Evolutionary conservation across 768 basidiomycete species (phyloP).

Genomic region (Phallus indusiatus): DNA sequence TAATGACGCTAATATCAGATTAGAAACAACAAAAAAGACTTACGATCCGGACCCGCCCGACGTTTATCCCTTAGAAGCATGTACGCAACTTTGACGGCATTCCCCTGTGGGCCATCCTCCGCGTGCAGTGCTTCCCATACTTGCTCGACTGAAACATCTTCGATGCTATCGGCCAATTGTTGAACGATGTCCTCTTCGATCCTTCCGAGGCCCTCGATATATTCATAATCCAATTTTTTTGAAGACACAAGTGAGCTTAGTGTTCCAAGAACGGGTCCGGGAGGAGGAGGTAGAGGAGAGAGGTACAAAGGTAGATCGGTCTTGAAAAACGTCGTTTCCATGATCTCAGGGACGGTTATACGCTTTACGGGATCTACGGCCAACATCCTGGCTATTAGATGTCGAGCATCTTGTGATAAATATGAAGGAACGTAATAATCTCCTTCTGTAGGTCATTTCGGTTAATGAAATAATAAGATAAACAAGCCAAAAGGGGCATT

Average conservation of each 20-base stretch:
- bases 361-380: conserved; percentile 91
- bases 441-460: conserved; percentile 47
- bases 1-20: conserved; percentile 7
- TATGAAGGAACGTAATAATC: conserved; percentile 78
- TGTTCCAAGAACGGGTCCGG: conserved; percentile 67
- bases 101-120: conserved; percentile 80
- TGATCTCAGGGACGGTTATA: conserved; percentile 90
- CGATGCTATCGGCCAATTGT: conserved; percentile 65
- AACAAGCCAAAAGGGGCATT: background rate
- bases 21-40: conserved; percentile 26
- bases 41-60: conserved; percentile 74
- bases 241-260: conserved; percentile 65
- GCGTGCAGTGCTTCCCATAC: conserved; percentile 78
- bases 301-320: conserved; percentile 85
- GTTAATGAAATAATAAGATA: conserved; percentile 1
- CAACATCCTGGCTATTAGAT: conserved; percentile 82
- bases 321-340: conserved; percentile 83
- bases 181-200: conserved; percentile 89
- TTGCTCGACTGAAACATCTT: conserved; percentile 70
- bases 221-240: conserved; percentile 63
- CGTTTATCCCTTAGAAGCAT: conserved; percentile 86
- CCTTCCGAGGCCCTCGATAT: conserved; percentile 81
- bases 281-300: conserved; percentile 65
- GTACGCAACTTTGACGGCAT: conserved; percentile 94
- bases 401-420: conserved; percentile 66